A percentile compares a stretch with the other conserved stretches of the same genome.
Conservation (phyloP, 495 filamentous ascomycete species). For the Sabuloglossum arenarium region DNA sequence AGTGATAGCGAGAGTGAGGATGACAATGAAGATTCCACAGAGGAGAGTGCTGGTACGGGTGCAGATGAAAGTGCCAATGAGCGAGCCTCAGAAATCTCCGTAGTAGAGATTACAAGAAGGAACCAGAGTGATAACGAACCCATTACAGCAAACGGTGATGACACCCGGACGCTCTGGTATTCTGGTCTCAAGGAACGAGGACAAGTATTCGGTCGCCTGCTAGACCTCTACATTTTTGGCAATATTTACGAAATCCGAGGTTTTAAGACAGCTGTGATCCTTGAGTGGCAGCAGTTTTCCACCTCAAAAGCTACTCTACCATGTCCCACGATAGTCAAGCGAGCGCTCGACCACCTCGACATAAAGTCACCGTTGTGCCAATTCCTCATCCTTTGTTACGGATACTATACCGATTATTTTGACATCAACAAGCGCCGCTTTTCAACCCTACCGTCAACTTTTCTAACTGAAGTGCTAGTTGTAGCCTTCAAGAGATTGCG, state of each 20-base stretch:
- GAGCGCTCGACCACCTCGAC: not conserved
- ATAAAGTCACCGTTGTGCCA: not conserved
- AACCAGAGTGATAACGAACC: not conserved
- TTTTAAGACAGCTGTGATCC: not conserved
- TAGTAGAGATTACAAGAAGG: not conserved
- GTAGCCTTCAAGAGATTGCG: not conserved
- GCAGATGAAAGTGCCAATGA: not conserved
- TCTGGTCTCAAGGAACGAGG: not conserved
- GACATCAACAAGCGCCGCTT: not conserved
- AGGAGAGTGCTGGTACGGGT: too few species aligned
- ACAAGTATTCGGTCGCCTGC: not conserved
- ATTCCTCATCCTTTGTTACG: not conserved
- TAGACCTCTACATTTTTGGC: not conserved
- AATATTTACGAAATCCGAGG: not conserved
- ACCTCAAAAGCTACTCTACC: not conserved
- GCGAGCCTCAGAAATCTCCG: not conserved
- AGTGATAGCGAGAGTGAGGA: not conserved
- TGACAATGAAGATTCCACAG: not conserved
- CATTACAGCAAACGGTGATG: not conserved
- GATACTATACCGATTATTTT: not conserved
- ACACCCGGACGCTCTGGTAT: not conserved
- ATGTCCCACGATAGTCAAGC: not conserved
- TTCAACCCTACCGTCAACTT: not conserved
- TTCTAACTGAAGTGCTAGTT: not conserved
- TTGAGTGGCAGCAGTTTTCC: not conserved